Evolutionary conservation across 129 eudicot genomes (phyloP), one percentile per base, ranked within the genome.

Genomic region (Pittosporum tobira): DNA sequence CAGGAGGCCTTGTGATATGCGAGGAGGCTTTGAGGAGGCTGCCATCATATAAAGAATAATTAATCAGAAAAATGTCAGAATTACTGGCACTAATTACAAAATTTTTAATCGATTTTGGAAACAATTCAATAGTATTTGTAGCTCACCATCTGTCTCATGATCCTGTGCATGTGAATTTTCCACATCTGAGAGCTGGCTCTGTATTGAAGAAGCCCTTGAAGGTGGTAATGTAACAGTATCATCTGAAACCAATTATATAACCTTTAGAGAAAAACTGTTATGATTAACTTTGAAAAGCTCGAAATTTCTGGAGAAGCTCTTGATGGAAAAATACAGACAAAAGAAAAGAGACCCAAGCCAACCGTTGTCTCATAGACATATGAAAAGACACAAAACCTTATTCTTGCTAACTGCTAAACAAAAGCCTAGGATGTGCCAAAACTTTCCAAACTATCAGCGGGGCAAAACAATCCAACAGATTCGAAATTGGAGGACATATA

Each of bases 1-100:
- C 65, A 87, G 72, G 38, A 81, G 67, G 44, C 88, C 87, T 53
- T 48, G 73, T 58, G 99, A 50, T 75, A 91, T 62, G 10, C 84
- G 94, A 59, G 94, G 85, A 59, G 94, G 85, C 81, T 78, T 77
- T 20, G 81, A 30, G 5, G 81, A 30, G 5, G 67, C 85, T 86
- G 83, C 43, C 19, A 26, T 62, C 4, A 45, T 13, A 31, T 43
- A 6, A 30, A n/a, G 11, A 37, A 12, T 48, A 10, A 27, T 14
- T 8, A 23, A 36, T 13, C 6, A 49, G 38, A 40, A 29, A 5
- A 28, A 42, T 19, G 27, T 26, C 6, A 46, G 1, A 24, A 19
- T 14, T 31, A 21, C 23, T 38, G n/a, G 42, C 49, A 58, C 43
- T 23, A 43, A 22, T 6, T 21, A 18, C 43, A 24, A 46, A 47